These are phyloP conservation scores for Crinitomyces ghanaensis DNA, from an alignment of 805 yeast genomes.

Conservation along the genomic window DNA sequence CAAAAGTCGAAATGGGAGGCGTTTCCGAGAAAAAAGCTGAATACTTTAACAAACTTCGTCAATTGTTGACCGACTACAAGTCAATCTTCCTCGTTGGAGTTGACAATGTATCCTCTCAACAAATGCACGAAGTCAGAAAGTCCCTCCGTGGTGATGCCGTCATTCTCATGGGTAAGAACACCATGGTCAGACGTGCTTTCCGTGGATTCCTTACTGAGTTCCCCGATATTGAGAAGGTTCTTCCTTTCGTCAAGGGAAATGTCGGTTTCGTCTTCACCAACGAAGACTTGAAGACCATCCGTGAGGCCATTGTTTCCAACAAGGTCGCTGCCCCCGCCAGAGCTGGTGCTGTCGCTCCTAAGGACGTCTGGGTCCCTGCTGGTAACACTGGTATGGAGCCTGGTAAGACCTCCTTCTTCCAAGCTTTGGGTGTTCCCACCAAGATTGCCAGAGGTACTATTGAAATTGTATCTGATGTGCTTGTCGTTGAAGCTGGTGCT, in stretches of 20 bases:
- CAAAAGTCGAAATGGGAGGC: constrained; percentile 98
- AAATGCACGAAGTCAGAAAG: constrained; percentile 99
- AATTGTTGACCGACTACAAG: constrained; percentile 91
- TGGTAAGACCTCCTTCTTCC: constrained; percentile 99
- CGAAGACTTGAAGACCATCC: constrained; percentile 80
- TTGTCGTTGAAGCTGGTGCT: constrained; percentile 76
- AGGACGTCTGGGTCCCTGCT: constrained; percentile 95
- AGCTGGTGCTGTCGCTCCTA: constrained; percentile 99
- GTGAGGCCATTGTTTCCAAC: constrained; percentile 80
- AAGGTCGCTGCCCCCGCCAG: constrained; percentile 99
- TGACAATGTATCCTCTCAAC: constrained; percentile 99
- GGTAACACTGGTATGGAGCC: constrained; percentile 99
- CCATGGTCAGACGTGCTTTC: constrained; percentile 99
- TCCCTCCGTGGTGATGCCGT: constrained; percentile 89
- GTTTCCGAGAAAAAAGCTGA: constrained; percentile 93
- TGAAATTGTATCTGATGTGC: constrained; percentile 95
- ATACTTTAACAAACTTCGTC: constrained; percentile 92
- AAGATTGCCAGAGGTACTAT: constrained; percentile 99
- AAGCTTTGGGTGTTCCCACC: constrained; percentile 99
- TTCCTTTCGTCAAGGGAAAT: constrained; percentile 95
- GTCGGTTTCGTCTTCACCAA: constrained; percentile 99
- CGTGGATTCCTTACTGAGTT: constrained; percentile 88
- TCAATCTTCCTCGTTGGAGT: constrained; percentile 98
- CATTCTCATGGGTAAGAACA: constrained; percentile 99
- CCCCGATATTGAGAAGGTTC: constrained; percentile 91